A percentile compares a stretch with the other conserved stretches of the same genome.
phyloP scores from a whole-genome alignment of 441 rosid species.

The Capsella rubella region DNA sequence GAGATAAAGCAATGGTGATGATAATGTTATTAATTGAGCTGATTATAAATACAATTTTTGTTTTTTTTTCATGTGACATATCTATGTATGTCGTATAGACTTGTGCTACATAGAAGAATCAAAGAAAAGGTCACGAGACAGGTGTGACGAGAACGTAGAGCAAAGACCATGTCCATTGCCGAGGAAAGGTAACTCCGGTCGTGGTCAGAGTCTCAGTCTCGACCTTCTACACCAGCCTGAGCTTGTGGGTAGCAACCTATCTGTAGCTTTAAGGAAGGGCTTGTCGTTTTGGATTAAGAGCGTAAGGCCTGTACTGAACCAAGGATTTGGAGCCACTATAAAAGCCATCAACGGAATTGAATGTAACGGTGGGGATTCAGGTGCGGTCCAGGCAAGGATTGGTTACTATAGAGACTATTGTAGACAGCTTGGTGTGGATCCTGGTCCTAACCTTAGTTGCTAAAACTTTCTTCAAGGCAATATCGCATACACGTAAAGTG shows the following conservation, averaged over 20 bases:
- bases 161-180: constrained; percentile 15
- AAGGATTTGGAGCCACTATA: constrained; percentile 73
- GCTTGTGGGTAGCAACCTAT: constrained; percentile 53
- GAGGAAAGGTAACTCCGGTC: constrained; percentile 56
- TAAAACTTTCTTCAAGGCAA: too few relatives aligned
- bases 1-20: background rate
- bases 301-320: constrained; percentile 52
- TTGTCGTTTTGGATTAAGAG: constrained; percentile 64
- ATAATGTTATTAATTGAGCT: too few relatives aligned
- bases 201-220: constrained; percentile 47
- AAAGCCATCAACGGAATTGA: constrained; percentile 64
- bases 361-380: constrained; percentile 53
- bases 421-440: constrained; percentile 59
- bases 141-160: background rate
- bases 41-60: too few relatives aligned
- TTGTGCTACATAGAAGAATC: too few relatives aligned
- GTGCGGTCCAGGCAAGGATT: constrained; percentile 51
- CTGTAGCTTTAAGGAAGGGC: constrained; percentile 55
- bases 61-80: too few relatives aligned
- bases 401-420: constrained; percentile 59
- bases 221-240: constrained; percentile 56
- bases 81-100: too few relatives aligned
- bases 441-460: constrained; percentile 55
- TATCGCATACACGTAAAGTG: too few relatives aligned
- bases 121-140: too few relatives aligned